Base-by-base conservation (phyloP, 1,284 basidiomycete species). In the Lignosus rhinocerotis region DNA sequence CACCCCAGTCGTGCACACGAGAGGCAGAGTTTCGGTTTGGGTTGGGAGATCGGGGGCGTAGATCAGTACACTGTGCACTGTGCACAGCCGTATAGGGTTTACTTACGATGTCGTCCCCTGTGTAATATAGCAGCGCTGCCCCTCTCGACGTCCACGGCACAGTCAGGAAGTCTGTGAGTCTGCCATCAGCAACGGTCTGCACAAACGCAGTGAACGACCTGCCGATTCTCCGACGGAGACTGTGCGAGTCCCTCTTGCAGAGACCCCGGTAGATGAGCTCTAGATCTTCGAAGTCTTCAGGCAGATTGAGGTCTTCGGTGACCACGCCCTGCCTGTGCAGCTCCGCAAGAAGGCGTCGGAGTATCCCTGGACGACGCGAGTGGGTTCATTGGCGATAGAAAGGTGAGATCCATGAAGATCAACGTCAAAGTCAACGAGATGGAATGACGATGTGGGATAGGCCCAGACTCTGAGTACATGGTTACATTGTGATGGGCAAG, bases 101-200 rank as follows among this genome's bases (percentile, higher is more conserved):
- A 73, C 85, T 67, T 68, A 92, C 92, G 53, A 94, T 90, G 70
- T 92, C 90, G 67, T 93, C 92, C 2, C 92, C 91, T 34, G 93
- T 96, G 69, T 94, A 96, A 74, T 96, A 96, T 21, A 97, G 76
- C 56, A 95, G 72, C 0, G 94, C 93, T 0, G 89, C 93, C 0
- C 94, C 94, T 67, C 88, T 82, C 47, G 83, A 84, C 55, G 79
- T 74, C 80, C 86, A 94, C 0, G 93, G 92, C 2, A 95, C 83
- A 21, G 83, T 85, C 30, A 95, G 76, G 58, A 96, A 82, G 67
- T 87, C 84, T 83, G 55, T 11, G 36, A 8, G 11, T 39, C 5
- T 6, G 36, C n/a, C 11, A 49, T 39, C 36, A 38, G 33, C 17
- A 30, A 36, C 9, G 12, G 44, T 58, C 39, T 17, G 42, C 8